Percentiles rank a stretch among this genome's conserved stretches.
Evolutionary conservation across 1,139 yeast genomes (phyloP).

Genomic region (Casaregolazyma suthepensis): DNA sequence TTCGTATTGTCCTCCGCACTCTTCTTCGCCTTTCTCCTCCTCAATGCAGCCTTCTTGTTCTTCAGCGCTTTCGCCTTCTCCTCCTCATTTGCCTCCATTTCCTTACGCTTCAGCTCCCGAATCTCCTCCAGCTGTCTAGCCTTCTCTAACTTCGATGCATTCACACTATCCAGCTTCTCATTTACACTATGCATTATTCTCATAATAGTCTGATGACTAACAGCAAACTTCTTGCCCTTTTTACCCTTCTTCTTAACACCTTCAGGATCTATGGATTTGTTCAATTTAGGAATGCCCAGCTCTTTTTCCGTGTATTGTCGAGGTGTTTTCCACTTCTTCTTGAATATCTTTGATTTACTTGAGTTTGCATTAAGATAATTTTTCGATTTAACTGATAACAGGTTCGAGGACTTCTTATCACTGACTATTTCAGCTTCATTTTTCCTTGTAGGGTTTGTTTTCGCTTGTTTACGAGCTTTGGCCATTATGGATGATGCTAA

Average conservation of each 20-base stretch:
- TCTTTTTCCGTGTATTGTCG: slow-evolving; percentile 69
- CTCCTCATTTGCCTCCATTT: slow-evolving; percentile 76
- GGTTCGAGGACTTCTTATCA: slow-evolving; percentile 25
- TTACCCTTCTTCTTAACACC: slow-evolving; percentile 72
- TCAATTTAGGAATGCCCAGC: slow-evolving; percentile 68
- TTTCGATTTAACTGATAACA: slow-evolving; percentile 15
- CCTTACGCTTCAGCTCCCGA: slow-evolving; percentile 78
- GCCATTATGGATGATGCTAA: slow-evolving; percentile 15
- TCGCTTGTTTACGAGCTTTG: slow-evolving; percentile 14
- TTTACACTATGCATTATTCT: slow-evolving; percentile 75
- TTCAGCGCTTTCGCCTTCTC: slow-evolving; percentile 65
- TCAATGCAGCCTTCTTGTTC: slow-evolving; percentile 71
- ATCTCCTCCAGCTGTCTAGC: slow-evolving; percentile 84
- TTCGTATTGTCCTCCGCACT: slow-evolving; percentile 11
- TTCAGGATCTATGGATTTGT: slow-evolving; percentile 81
- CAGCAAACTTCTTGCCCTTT: slow-evolving; percentile 80
- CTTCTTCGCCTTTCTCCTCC: slow-evolving; percentile 39
- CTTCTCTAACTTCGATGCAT: slow-evolving; percentile 86
- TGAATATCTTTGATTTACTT: slow-evolving; percentile 18
- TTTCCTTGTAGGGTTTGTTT: slow-evolving; percentile 19
- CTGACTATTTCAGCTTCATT: slow-evolving; percentile 22
- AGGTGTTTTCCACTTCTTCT: slow-evolving; percentile 39
- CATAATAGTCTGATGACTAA: slow-evolving; percentile 59
- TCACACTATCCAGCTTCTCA: slow-evolving; percentile 72
- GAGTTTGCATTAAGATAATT: slow-evolving; percentile 3